Conservation (phyloP, 176 grass and related monocot species). For the Aegilops sharonensis region DNA sequence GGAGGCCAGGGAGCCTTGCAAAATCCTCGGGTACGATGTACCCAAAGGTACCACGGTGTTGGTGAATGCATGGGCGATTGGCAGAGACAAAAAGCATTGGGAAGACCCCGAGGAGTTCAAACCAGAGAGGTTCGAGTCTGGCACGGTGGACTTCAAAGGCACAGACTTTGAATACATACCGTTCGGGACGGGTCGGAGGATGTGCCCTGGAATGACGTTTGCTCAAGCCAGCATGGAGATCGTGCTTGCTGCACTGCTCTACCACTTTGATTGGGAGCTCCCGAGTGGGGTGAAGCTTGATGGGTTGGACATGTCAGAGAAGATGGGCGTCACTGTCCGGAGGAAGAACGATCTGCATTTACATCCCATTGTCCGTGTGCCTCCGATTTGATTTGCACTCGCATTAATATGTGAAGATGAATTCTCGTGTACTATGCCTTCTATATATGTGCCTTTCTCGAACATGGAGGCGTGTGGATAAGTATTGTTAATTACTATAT, state of each 20-base stretch:
- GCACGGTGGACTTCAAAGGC: neutral
- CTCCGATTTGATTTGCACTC: neutral
- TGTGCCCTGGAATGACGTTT: neutral
- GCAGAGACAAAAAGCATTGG: neutral
- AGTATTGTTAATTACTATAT: too few relatives aligned
- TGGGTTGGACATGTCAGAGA: neutral
- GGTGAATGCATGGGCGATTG: neutral
- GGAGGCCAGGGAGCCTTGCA: neutral
- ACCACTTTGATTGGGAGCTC: constrained; percentile 24
- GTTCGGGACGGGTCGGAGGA: neutral
- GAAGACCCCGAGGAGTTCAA: neutral
- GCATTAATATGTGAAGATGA: too few relatives aligned
- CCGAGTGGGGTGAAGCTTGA: neutral
- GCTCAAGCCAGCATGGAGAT: constrained; percentile 10
- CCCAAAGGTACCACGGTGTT: neutral
- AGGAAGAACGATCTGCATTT: neutral
- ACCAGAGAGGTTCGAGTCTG: neutral
- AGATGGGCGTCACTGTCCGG: neutral
- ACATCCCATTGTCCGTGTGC: neutral
- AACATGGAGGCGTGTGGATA: too few relatives aligned
- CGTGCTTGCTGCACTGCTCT: neutral
- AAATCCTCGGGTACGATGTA: neutral
- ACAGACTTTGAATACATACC: constrained; percentile 5
- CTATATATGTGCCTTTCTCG: too few relatives aligned
- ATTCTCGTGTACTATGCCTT: too few relatives aligned